A percentile compares a stretch with the other conserved stretches of the same genome.
phyloP scores from a whole-genome alignment of 2,329 filamentous ascomycete genomes.

The Ophidiomyces ophidiicola region DNA sequence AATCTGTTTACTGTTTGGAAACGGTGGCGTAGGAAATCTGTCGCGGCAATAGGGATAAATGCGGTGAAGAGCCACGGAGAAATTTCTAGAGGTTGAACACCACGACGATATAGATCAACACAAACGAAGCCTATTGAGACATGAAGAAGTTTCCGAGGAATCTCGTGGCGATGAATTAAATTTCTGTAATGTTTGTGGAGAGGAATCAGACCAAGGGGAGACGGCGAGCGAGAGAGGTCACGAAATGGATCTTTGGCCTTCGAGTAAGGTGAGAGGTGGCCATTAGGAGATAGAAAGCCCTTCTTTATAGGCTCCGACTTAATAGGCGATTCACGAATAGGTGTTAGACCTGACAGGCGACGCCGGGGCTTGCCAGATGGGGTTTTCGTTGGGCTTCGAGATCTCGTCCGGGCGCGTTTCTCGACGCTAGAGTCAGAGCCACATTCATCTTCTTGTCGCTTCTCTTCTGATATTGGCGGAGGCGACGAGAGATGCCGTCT shows the following conservation, averaged over 20 bases:
- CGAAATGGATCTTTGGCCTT: slow-evolving; percentile 60
- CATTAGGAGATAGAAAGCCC: slow-evolving; percentile 41
- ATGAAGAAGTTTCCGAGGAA: slow-evolving; percentile 83
- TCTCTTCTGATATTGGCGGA: slow-evolving; percentile 48
- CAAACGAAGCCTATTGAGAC: slow-evolving; percentile 95
- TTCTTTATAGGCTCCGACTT: slow-evolving; percentile 30
- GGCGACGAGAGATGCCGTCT: slow-evolving; percentile 46
- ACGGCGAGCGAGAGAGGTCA: slow-evolving; percentile 81
- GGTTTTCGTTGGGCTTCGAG: slow-evolving; percentile 51
- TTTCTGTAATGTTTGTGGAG: slow-evolving; percentile 85
- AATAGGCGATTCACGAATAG: slow-evolving; percentile 36
- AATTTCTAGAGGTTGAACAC: slow-evolving; percentile 63
- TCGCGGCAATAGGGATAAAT: slow-evolving; percentile 69
- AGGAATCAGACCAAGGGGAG: slow-evolving; percentile 83
- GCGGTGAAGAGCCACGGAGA: slow-evolving; percentile 71
- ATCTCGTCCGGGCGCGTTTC: slow-evolving; percentile 54
- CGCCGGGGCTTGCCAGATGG: slow-evolving; percentile 30
- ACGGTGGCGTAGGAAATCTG: slow-evolving; percentile 72
- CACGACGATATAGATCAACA: slow-evolving; percentile 69
- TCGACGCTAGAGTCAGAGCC: slow-evolving; percentile 42
- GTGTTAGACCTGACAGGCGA: slow-evolving; percentile 43
- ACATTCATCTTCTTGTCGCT: slow-evolving; percentile 42
- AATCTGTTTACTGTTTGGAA: slow-evolving; percentile 70
- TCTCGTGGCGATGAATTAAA: slow-evolving; percentile 93
- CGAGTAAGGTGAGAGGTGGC: slow-evolving; percentile 53